Evolutionary conservation across 192 early-diverging fungal genomes (phyloP).

Genomic region (Mortierella hygrophila): DNA sequence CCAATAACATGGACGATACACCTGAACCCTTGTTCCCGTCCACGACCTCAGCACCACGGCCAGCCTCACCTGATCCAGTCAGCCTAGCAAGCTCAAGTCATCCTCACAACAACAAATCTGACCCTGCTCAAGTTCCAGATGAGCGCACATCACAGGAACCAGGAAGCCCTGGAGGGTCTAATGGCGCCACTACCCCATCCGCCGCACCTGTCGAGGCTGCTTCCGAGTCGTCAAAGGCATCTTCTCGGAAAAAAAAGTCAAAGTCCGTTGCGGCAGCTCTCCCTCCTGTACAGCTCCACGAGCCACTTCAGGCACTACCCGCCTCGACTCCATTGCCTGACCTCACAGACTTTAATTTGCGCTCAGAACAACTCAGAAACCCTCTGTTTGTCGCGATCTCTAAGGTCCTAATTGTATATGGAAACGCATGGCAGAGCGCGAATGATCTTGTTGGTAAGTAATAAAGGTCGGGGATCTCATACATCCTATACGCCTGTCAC

Average conservation of each 20-base stretch:
- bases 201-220: not conserved
- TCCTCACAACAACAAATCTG: not conserved
- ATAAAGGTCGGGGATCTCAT: not conserved
- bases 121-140: not conserved
- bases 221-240: slow-evolving; percentile 3
- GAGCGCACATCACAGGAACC: not conserved
- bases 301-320: slow-evolving; percentile 32
- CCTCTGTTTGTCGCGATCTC: slow-evolving; percentile 49
- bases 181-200: not conserved
- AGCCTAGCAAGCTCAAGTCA: not conserved
- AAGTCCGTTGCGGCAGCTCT: not conserved
- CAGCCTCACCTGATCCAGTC: not conserved
- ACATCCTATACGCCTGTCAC: not conserved
- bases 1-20: not conserved
- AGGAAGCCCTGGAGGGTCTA: not conserved
- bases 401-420: slow-evolving; percentile 44
- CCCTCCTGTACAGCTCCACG: slow-evolving; percentile 12
- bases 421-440: slow-evolving; percentile 54
- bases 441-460: slow-evolving; percentile 51
- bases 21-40: not conserved
- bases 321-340: slow-evolving; percentile 28
- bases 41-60: not conserved
- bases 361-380: slow-evolving; percentile 37
- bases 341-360: slow-evolving; percentile 41
- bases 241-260: slow-evolving; percentile 16